phyloP scores from a whole-genome alignment of 2,329 filamentous ascomycete species.

The Fusarium sp. region DNA sequence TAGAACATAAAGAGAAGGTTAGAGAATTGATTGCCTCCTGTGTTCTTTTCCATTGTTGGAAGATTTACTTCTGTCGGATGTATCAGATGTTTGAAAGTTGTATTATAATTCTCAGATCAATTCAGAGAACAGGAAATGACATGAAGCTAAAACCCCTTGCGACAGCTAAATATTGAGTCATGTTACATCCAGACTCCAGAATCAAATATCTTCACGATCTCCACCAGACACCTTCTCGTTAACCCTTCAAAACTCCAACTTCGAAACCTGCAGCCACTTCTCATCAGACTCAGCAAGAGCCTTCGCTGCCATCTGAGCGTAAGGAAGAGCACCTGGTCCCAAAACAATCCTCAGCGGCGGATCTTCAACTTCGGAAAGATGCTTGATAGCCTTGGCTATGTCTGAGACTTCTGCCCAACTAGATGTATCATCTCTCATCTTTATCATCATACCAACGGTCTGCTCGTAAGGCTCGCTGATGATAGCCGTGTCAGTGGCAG shows the following conservation, averaged over 20 bases:
- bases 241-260: constrained; percentile 2
- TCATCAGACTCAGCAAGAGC: constrained; percentile 47
- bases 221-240: neutral
- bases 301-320: constrained; percentile 35
- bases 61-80: too few species aligned
- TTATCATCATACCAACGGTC: constrained; percentile 50
- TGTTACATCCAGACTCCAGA: too few species aligned
- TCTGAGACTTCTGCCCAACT: constrained; percentile 36
- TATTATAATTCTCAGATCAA: too few species aligned
- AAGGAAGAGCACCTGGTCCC: constrained; percentile 46
- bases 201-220: rapidly evolving
- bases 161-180: too few species aligned
- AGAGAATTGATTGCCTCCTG: too few species aligned
- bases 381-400: constrained; percentile 47
- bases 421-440: neutral
- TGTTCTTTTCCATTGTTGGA: too few species aligned
- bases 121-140: too few species aligned
- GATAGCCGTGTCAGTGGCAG: constrained; percentile 42
- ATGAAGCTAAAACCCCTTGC: too few species aligned
- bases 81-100: too few species aligned
- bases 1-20: too few species aligned
- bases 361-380: constrained; percentile 44
- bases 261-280: constrained; percentile 46
- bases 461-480: constrained; percentile 53
- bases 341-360: constrained; percentile 51